Evolutionary conservation across 1,284 basidiomycete species (phyloP), one percentile per base, ranked within the genome.

Genomic region (Rhodotorula sp.): DNA sequence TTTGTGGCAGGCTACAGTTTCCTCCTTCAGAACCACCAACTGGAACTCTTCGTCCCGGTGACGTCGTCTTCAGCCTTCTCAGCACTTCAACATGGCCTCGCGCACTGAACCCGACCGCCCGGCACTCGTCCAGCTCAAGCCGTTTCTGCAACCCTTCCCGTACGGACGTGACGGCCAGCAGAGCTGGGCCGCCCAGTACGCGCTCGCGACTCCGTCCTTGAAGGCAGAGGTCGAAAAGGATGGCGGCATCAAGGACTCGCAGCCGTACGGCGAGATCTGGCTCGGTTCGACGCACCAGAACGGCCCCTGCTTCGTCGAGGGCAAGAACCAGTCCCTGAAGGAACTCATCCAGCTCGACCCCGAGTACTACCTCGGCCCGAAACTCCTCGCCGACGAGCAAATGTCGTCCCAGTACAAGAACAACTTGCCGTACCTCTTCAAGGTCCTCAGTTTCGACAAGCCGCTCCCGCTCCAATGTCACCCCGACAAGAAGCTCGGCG

Each of bases 371-470:
- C 61, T 76, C 6, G 75, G 75, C 30, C n/a, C 62, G 26, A 70
- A 76, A 51, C 67, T 74, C 5, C 46, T 72, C 8, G n/a, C 26
- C n/a, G 68, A 74, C 57, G 30, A 70, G 29, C 68, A 71, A 51
- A 76, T 74, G 75, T 20, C 49, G 30, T 20, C 26, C 8, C 64
- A 71, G 53, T 76, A 74, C 59, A 63, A 64, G 56, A 46, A 70
- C 53, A 67, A 75, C 58, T 51, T 76, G 3, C 75, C 75, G 22
- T 76, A 70, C 62, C 63, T 76, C 26, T 76, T 76, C 69, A 76
- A 76, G 69, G 66, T 76, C 7, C 64, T 76, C 44, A 66, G 62
- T 49, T 76, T 76, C 66, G 75, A 76, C 66, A 76, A 76, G 51
- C 72, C 75, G 30, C 60, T 76, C 5, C 75, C 75, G 17, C 60